phyloP scores from a whole-genome alignment of 225 moss, liverwort and hornwort genomes.

The Thuidium tamariscinum region DNA sequence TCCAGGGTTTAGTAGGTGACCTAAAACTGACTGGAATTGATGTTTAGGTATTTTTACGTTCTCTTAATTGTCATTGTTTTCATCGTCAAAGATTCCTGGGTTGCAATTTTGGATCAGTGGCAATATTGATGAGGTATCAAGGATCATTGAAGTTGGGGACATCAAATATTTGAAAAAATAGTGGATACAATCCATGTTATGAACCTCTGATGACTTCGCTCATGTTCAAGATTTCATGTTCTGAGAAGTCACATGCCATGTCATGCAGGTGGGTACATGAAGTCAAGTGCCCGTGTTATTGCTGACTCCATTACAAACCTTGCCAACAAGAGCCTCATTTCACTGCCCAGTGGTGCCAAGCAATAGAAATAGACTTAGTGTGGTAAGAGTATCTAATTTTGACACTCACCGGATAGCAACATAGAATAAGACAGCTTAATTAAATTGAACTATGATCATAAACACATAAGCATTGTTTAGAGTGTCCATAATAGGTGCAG shows the following conservation, averaged over 20 bases:
- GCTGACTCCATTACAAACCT: slow-evolving; percentile 85
- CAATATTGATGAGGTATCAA: background rate
- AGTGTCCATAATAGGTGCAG: background rate
- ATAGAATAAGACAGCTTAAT: background rate
- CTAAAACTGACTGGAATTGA: background rate
- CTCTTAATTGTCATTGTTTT: background rate
- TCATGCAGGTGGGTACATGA: slow-evolving; percentile 91
- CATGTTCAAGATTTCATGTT: background rate
- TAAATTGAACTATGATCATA: background rate
- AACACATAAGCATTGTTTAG: background rate
- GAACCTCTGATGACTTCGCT: background rate
- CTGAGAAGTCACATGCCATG: background rate
- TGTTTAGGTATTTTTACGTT: background rate
- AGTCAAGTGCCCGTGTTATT: slow-evolving; percentile 77
- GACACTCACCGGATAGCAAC: background rate
- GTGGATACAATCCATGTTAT: background rate
- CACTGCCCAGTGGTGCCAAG: slow-evolving; percentile 2
- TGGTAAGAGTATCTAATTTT: background rate
- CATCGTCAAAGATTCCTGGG: background rate
- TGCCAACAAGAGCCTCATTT: slow-evolving; percentile 40
- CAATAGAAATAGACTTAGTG: background rate
- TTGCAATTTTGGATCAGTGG: background rate
- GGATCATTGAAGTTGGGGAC: background rate
- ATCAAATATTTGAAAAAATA: background rate
- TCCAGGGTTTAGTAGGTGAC: background rate